Base-by-base conservation (phyloP, 768 basidiomycete species). In the Rhizopogon vesiculosus region DNA sequence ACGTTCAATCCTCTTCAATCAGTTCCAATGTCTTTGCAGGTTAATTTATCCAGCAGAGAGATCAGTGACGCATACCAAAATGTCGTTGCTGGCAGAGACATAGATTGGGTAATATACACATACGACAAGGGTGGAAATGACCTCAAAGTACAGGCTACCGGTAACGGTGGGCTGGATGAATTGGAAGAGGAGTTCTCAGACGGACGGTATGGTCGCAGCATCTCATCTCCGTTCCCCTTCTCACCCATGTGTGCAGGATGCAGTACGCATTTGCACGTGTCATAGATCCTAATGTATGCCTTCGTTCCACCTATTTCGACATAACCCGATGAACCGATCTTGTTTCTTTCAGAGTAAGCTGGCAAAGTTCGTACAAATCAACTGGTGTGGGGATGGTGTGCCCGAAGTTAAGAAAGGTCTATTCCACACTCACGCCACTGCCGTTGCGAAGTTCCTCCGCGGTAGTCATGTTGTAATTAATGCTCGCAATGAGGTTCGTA, bases 301-400 rank as follows among this genome's bases (percentile, higher is more conserved):
- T 39, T 40, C 41, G 33, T 9, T 22, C 15, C 2, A 19, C 15
- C 8, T 5, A 22, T 5, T 15, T 48, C 4, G 13, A 15, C 19
- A 9, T 15, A 9, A 35, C 12, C 19, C 16, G 33, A 48, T 1
- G 16, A 4, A 5, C 46, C 54, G 25, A 56, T 28, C 40, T 15
- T 49, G 22, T 55, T 15, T 45, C 44, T 28, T 55, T 51, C 62
- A 96, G 89, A 91, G 82, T 65, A 77, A 87, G 58, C 79, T 98
- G 2, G 78, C 87, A 44, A 98, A 97, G 74, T 92, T 95, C 59
- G 93, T 98, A 15, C 91, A 96, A 66, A 88, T 98, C 71, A 92
- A 93, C 64, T 97, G 96, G 95, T 93, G 93, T 62, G 96, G 96
- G 43, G 95, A 96, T 65, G 96, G 96, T 56, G 96, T 98, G 1